phyloP scores from a whole-genome alignment of 345 rosid genomes.

The Eutrema japonicum region DNA sequence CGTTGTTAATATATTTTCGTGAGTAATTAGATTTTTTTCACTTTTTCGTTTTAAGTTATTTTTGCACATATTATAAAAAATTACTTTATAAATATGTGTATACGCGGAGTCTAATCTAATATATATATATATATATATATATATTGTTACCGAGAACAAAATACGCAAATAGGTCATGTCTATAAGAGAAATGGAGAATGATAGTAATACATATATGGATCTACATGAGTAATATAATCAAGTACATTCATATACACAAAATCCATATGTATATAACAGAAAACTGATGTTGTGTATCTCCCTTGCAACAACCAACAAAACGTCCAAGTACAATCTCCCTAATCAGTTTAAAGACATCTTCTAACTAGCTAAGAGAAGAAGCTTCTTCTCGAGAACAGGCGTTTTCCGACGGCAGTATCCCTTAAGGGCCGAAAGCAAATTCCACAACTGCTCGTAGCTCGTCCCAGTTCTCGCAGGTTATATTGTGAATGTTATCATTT shows the following conservation, averaged over 20 bases:
- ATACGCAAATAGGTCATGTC: conserved; percentile 1
- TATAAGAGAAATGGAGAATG: background rate
- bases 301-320: conserved; percentile 21
- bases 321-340: conserved; percentile 7
- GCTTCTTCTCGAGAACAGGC: too few species aligned
- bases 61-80: too few species aligned
- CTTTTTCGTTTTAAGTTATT: too few species aligned
- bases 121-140: too few species aligned
- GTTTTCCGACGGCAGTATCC: too few species aligned
- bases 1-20: too few species aligned
- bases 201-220: background rate
- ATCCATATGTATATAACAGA: conserved; percentile 7
- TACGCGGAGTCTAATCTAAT: too few species aligned
- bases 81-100: too few species aligned
- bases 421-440: conserved; percentile 53
- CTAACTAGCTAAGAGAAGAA: conserved; percentile 31
- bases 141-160: conserved; percentile 1
- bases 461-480: conserved; percentile 62
- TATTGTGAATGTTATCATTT: conserved; percentile 39
- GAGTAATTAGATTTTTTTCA: too few species aligned
- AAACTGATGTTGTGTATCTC: conserved; percentile 5
- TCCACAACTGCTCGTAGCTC: conserved; percentile 76
- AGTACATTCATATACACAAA: conserved; percentile 14
- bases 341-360: background rate
- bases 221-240: background rate